Percentiles rank a stretch among this genome's conserved stretches.
Evolutionary conservation across 805 yeast genomes (phyloP).

Genomic region (Cyberlindnera petersonii): DNA sequence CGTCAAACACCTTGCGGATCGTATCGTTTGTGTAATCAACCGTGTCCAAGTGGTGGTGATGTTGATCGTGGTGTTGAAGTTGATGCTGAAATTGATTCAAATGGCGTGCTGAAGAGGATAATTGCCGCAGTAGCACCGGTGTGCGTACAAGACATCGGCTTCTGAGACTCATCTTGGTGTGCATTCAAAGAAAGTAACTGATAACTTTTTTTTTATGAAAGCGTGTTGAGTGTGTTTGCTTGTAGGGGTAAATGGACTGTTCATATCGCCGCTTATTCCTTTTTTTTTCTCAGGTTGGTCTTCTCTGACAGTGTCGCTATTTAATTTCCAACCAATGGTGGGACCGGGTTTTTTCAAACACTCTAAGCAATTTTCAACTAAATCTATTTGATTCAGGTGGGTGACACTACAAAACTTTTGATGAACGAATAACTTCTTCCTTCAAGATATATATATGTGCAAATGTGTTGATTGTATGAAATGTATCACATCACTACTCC

Average conservation of each 20-base stretch:
- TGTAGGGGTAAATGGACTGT: too few species aligned
- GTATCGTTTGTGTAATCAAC: constrained; percentile 20
- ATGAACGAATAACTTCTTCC: neutral
- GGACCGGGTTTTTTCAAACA: too few species aligned
- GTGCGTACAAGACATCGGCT: neutral
- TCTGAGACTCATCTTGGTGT: neutral
- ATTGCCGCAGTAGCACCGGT: constrained; percentile 2
- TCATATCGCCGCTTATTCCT: too few species aligned
- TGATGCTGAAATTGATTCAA: too few species aligned
- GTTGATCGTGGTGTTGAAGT: neutral
- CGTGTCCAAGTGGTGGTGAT: constrained; percentile 3
- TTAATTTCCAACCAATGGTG: too few species aligned
- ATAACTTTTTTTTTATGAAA: too few species aligned
- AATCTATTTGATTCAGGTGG: too few species aligned
- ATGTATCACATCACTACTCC: neutral
- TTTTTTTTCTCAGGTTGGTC: too few species aligned
- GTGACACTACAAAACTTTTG: neutral
- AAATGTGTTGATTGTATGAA: neutral
- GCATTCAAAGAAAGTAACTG: too few species aligned
- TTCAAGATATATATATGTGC: neutral
- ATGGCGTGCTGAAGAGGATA: neutral
- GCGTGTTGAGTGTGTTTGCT: too few species aligned
- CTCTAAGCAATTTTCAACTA: too few species aligned
- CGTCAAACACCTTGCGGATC: constrained; percentile 55
- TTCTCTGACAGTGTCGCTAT: too few species aligned